Percentiles rank a stretch among this genome's conserved stretches.
phyloP scores from a whole-genome alignment of 306 rosid genomes.

The Ziziphus jujuba region DNA sequence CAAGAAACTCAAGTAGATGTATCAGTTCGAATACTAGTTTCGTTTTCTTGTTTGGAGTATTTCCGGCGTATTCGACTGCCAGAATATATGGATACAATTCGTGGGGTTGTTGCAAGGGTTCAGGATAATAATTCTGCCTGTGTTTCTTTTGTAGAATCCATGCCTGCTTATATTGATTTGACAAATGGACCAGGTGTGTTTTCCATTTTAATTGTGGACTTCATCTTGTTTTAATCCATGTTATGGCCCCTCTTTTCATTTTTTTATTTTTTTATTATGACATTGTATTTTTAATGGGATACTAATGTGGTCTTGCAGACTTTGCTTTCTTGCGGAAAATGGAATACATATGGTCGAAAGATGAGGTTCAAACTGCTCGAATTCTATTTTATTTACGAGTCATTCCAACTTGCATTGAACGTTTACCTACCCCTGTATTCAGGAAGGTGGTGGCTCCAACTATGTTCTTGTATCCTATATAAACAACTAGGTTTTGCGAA shows the following conservation, averaged over 20 bases:
- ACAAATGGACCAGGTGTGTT: conserved; percentile 67
- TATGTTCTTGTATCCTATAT: conserved; percentile 90
- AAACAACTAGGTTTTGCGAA: conserved; percentile 22
- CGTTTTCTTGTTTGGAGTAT: conserved; percentile 86
- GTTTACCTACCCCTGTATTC: conserved; percentile 60
- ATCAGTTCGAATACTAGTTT: conserved; percentile 63
- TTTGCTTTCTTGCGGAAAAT: conserved; percentile 34
- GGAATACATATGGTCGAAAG: conserved; percentile 68
- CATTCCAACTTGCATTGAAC: conserved; percentile 74
- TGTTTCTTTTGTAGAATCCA: conserved; percentile 59
- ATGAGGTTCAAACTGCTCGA: conserved; percentile 89
- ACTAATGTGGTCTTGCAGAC: conserved; percentile 35
- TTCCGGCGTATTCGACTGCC: conserved; percentile 87
- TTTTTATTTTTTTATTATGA: neutral
- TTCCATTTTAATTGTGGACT: neutral
- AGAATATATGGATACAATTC: conserved; percentile 86
- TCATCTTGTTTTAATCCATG: neutral
- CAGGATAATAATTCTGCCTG: conserved; percentile 75
- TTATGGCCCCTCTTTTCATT: neutral
- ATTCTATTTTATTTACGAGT: conserved; percentile 78
- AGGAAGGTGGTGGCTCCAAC: conserved; percentile 60
- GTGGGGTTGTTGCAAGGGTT: conserved; percentile 70
- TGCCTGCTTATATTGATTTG: conserved; percentile 72
- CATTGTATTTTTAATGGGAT: conserved; percentile 2
- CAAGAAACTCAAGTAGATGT: conserved; percentile 50